Evolutionary conservation across 352 stramenopile genomes (phyloP).

Genomic region (Pythium folliculosum): DNA sequence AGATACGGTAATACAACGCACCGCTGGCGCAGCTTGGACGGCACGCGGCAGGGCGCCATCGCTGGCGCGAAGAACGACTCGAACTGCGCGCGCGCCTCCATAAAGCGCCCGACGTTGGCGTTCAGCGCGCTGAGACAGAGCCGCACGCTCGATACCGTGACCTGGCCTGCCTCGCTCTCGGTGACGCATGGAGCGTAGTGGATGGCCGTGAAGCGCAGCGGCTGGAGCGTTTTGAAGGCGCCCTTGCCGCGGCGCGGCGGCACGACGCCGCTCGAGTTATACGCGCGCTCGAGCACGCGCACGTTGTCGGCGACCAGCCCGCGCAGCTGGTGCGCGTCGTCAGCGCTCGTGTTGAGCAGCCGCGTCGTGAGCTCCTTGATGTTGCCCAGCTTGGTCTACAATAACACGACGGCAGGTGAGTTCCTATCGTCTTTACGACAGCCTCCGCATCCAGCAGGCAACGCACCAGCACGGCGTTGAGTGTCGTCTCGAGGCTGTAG

Average conservation of each 20-base stretch:
- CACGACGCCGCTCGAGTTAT: conserved; percentile 60
- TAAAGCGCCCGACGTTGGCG: conserved; percentile 51
- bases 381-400: conserved; percentile 67
- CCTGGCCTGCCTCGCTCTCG: neutral
- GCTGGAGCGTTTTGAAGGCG: conserved; percentile 51
- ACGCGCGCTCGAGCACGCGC: conserved; percentile 51
- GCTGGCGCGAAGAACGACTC: conserved; percentile 49
- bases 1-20: conserved; percentile 10
- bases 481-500: conserved; percentile 62
- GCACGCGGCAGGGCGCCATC: conserved; percentile 60
- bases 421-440: neutral
- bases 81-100: conserved; percentile 50
- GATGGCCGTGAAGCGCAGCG: conserved; percentile 48
- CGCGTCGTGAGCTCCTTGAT: conserved; percentile 61
- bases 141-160: conserved; percentile 27
- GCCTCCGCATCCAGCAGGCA: neutral
- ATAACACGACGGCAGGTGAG: neutral
- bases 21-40: conserved; percentile 70
- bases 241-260: conserved; percentile 56
- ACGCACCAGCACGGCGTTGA: conserved; percentile 65
- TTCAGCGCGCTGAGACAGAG: conserved; percentile 49
- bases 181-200: conserved; percentile 35
- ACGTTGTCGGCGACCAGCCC: conserved; percentile 48
- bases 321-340: conserved; percentile 39
- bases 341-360: conserved; percentile 14